phyloP scores from a whole-genome alignment of 345 rosid species.

The Euphorbia peplus region DNA sequence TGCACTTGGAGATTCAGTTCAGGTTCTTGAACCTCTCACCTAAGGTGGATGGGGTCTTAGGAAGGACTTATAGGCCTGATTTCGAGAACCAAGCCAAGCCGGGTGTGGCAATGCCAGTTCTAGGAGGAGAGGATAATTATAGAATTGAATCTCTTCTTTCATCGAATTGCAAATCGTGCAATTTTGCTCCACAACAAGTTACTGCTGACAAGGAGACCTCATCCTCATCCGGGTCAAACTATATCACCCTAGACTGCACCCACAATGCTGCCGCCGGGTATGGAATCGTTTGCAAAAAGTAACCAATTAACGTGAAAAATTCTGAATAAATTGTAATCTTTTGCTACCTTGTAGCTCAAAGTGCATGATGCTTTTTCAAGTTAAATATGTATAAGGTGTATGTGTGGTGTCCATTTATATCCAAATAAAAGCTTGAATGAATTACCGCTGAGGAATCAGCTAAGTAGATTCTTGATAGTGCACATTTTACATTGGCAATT shows the following conservation, averaged over 20 bases:
- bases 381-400: no score
- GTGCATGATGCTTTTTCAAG: no score
- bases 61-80: slow-evolving; percentile 59
- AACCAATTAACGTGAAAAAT: not conserved
- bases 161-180: slow-evolving; percentile 38
- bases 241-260: slow-evolving; percentile 46
- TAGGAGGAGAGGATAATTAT: slow-evolving; percentile 57
- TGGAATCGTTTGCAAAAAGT: slow-evolving; percentile 60
- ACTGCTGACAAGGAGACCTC: slow-evolving; percentile 8
- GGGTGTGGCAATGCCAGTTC: slow-evolving; percentile 60
- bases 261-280: slow-evolving; percentile 39
- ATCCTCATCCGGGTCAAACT: slow-evolving; percentile 24
- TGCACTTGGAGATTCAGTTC: slow-evolving; percentile 65
- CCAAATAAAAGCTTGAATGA: no score
- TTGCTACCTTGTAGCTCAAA: not conserved
- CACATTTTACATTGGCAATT: no score
- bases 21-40: slow-evolving; percentile 54
- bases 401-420: no score
- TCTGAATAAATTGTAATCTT: not conserved
- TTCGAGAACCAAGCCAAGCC: slow-evolving; percentile 63
- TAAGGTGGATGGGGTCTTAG: slow-evolving; percentile 61
- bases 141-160: slow-evolving; percentile 50
- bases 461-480: no score
- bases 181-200: slow-evolving; percentile 25
- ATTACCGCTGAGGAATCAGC: no score